Percentiles rank a stretch among this genome's conserved stretches.
phyloP scores from a whole-genome alignment of 495 filamentous ascomycete genomes.

The Neurospora sp. region DNA sequence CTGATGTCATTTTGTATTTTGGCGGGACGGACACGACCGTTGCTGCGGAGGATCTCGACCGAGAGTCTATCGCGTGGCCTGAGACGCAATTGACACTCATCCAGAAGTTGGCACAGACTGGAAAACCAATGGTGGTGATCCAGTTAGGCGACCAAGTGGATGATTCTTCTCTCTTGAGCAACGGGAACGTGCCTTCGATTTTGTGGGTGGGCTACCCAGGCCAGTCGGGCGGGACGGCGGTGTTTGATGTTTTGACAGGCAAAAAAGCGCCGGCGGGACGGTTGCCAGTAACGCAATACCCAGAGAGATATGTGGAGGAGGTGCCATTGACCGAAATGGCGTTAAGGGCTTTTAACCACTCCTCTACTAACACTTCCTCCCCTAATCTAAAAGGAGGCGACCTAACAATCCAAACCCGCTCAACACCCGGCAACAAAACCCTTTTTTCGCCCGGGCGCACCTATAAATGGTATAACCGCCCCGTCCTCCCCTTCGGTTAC shows the following conservation, averaged over 20 bases:
- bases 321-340: slow-evolving; percentile 31
- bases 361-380: neutral
- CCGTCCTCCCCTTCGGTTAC: slow-evolving; percentile 36
- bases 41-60: slow-evolving; percentile 27
- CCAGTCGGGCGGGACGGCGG: slow-evolving; percentile 40
- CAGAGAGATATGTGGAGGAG: slow-evolving; percentile 24
- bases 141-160: slow-evolving; percentile 45
- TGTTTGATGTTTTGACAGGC: slow-evolving; percentile 42
- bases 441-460: slow-evolving; percentile 28
- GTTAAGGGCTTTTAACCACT: slow-evolving; percentile 15
- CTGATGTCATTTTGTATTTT: slow-evolving; percentile 29
- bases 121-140: slow-evolving; percentile 26
- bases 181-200: slow-evolving; percentile 42
- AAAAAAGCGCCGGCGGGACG: slow-evolving; percentile 43
- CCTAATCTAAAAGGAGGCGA: neutral
- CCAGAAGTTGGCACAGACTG: too few species aligned
- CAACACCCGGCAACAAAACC: neutral
- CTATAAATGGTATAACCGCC: slow-evolving; percentile 26
- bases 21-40: slow-evolving; percentile 28
- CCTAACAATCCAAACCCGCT: neutral
- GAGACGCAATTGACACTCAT: slow-evolving; percentile 25
- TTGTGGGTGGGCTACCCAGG: slow-evolving; percentile 42
- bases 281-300: slow-evolving; percentile 46
- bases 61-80: slow-evolving; percentile 28
- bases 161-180: slow-evolving; percentile 32